phyloP scores from a whole-genome alignment of 345 rosid species.

The Melastoma malabathricum region DNA sequence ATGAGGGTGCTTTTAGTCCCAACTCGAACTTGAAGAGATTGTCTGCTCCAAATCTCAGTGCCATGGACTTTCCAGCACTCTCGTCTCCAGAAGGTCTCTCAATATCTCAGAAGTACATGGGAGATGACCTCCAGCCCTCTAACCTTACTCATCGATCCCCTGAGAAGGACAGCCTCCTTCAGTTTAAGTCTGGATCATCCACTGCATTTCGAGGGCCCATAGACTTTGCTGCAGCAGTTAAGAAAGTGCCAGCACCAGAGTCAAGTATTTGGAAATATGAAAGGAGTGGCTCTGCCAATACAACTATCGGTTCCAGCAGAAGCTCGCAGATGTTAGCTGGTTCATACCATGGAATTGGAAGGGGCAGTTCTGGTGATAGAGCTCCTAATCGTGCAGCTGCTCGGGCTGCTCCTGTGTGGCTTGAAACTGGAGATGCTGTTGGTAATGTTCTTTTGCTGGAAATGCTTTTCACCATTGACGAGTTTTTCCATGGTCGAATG shows the following conservation, averaged over 20 bases:
- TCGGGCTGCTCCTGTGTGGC: slow-evolving; percentile 81
- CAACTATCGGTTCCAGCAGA: slow-evolving; percentile 72
- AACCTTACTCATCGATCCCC: slow-evolving; percentile 42
- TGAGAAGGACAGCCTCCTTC: slow-evolving; percentile 56
- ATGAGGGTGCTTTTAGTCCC: slow-evolving; percentile 67
- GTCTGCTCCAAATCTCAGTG: slow-evolving; percentile 60
- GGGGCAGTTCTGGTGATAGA: slow-evolving; percentile 56
- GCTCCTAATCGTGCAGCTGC: slow-evolving; percentile 47
- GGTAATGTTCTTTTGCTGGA: slow-evolving; percentile 48
- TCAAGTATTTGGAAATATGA: slow-evolving; percentile 77
- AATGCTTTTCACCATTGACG: slow-evolving; percentile 12
- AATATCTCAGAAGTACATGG: slow-evolving; percentile 39
- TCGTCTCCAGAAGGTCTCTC: slow-evolving; percentile 40
- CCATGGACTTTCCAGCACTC: slow-evolving; percentile 83
- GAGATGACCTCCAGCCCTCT: slow-evolving; percentile 56
- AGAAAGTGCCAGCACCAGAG: slow-evolving; percentile 73
- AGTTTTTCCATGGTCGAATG: slow-evolving; percentile 10
- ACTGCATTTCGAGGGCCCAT: slow-evolving; percentile 37
- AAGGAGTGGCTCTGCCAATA: slow-evolving; percentile 53
- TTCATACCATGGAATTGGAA: slow-evolving; percentile 25
- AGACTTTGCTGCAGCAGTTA: slow-evolving; percentile 86
- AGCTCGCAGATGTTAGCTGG: slow-evolving; percentile 27
- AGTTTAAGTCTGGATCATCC: slow-evolving; percentile 53
- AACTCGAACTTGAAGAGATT: slow-evolving; percentile 52
- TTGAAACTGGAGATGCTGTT: slow-evolving; percentile 97